Base-by-base conservation (phyloP, 164 flowering plant species). In the Magnolia sinica region DNA sequence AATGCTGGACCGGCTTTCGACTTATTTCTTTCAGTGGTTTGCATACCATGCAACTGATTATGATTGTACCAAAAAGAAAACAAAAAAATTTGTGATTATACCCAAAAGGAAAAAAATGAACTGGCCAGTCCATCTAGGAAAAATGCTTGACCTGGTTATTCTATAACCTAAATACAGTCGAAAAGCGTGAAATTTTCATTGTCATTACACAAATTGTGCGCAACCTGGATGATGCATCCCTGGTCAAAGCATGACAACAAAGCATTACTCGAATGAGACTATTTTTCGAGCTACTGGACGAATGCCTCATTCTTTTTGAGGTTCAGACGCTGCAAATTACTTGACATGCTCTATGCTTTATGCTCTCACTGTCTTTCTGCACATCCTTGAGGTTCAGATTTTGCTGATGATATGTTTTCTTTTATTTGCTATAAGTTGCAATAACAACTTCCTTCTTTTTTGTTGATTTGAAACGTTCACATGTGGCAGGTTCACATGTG, bases 161-260 rank as follows among this genome's bases (percentile, higher is more conserved):
- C 83, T 96, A 96, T 87, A 94, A 94, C 85, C 87, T 96, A 68
- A 91, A 85, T 86, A 87, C 92, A 64, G 79, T 83, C 76, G 99
- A 96, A 81, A 96, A 96, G 88, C 92, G 98, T 81, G 99, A 94
- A 84, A 97, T 93, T 75, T 82, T 92, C 71, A 88, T 96, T 76
- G 91, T 86, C 50, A 72, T 90, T 69, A 77, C 94, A 92, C 98
- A 96, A 91, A 91, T 96, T 78, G 75, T 96, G 37, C 93, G 98
- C 55, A 94, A 94, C 82, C 85, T 94, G 77, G 99, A 96, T 88
- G 98, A 92, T 85, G 88, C 87, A 73, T 91, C 99, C 64, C 91
- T 94, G 74, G 84, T 92, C 77, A 96, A 94, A 84, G 97, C 96
- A 11, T 96, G 99, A 98, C 95, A 96, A 83, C 99, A 92, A 82